Conservation (phyloP, 225 moss, liverwort and hornwort species). For the Lunularia cruciata region DNA sequence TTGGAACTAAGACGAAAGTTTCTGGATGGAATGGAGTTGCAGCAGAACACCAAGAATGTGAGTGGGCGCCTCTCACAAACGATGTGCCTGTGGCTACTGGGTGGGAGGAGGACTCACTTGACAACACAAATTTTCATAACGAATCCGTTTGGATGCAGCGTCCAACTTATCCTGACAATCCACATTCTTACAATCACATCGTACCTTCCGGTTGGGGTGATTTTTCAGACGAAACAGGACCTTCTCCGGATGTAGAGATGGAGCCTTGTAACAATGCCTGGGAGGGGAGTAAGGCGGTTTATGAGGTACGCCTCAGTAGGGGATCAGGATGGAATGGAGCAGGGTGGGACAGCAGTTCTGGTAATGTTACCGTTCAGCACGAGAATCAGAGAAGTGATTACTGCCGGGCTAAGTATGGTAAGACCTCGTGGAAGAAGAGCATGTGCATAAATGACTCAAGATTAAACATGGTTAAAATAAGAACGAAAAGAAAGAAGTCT, state of each 20-base stretch:
- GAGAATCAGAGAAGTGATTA: not conserved
- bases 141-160: not conserved
- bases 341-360: not conserved
- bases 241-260: slow-evolving; percentile 5
- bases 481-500: no score
- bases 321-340: not conserved
- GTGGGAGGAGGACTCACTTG: not conserved
- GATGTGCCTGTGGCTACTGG: not conserved
- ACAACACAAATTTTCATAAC: not conserved
- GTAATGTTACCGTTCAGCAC: not conserved
- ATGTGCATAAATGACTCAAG: no score
- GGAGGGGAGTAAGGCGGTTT: not conserved
- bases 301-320: not conserved
- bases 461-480: no score
- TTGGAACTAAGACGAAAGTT: not conserved
- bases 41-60: not conserved
- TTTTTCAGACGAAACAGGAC: slow-evolving; percentile 1
- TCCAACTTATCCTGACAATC: slow-evolving; percentile 23
- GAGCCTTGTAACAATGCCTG: not conserved
- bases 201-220: slow-evolving; percentile 44
- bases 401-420: slow-evolving; percentile 2
- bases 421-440: not conserved
- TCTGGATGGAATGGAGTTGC: not conserved
- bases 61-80: not conserved
- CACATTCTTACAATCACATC: slow-evolving; percentile 33